These are phyloP conservation scores for Hortiboletus flavorubellus DNA, from an alignment of 768 basidiomycete genomes.

Conservation along the genomic window DNA sequence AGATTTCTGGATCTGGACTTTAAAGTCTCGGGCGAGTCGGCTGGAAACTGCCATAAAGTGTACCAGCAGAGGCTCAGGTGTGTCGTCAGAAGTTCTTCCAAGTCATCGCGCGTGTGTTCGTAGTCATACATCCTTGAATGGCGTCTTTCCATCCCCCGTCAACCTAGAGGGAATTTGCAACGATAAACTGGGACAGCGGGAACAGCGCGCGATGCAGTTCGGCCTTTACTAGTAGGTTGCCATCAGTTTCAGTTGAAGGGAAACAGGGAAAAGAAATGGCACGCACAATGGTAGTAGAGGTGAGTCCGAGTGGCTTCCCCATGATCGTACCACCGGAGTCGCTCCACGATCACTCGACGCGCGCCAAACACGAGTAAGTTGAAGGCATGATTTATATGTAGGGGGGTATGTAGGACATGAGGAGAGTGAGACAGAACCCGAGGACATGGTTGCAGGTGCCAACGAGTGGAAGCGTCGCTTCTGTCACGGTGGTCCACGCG, in stretches of 20 bases:
- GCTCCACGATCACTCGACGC: constrained; percentile 51
- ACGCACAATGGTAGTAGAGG: constrained; percentile 75
- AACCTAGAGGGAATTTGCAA: no score
- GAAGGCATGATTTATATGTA: constrained; percentile 48
- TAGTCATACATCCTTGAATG: background rate
- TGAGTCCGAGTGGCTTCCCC: constrained; percentile 72
- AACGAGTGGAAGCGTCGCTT: background rate
- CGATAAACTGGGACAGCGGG: constrained; percentile 48
- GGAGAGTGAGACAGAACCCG: constrained; percentile 15
- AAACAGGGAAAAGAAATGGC: constrained; percentile 19
- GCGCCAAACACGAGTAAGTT: constrained; percentile 63
- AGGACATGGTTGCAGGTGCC: constrained; percentile 17
- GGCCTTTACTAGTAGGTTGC: constrained; percentile 56
- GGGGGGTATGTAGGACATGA: constrained; percentile 27
- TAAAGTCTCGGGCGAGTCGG: no score
- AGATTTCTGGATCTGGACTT: no score
- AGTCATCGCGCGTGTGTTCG: no score
- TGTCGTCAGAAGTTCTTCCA: no score
- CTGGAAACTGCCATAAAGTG: no score
- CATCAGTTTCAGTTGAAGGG: constrained; percentile 19
- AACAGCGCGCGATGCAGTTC: constrained; percentile 57
- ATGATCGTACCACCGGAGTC: constrained; percentile 59
- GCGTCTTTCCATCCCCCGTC: background rate
- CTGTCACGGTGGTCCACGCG: no score
- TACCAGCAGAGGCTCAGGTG: no score